Evolutionary conservation across 495 filamentous ascomycete genomes (phyloP), one percentile per base, ranked within the genome.

Genomic region (Cryomyces minteri): DNA sequence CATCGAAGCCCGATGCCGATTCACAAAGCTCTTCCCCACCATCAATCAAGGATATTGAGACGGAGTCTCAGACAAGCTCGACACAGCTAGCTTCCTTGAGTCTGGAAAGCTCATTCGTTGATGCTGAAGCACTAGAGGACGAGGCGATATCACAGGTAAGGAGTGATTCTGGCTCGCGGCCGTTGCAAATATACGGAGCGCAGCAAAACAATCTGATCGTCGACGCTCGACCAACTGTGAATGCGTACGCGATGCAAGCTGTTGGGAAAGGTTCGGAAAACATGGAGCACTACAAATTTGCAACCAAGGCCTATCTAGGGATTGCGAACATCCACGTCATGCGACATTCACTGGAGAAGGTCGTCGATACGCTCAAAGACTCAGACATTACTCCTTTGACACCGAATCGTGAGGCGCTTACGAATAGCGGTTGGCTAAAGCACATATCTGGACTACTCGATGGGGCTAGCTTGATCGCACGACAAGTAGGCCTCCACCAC

Each of bases 251-350:
- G 9, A 99, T 94, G 84, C 87, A 95, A 62, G 84, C 84, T 6
- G 79, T 90, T 51, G 90, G 90, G 2, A 76, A 86, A 53, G 90
- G 90, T 4, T 94, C 86, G 0, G 90, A 99, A 58, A 95, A 95
- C 51, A 94, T 96, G 85, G 87, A 94, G 43, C 83, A 95, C 59
- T 99, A 99, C 60, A 81, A 77, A 43, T 87, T 84, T 54, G 84
- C 84, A 31, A 85, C 83, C 37, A 94, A 94, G 57, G 83, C 80
- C 0, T 95, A 90, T 54, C 70, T 99, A n/a, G 88, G 88, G 40
- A 99, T 99, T 55, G 90, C 93, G 58, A 99, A 99, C 52, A 96
- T 99, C 48, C 90, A 99, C 58, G 88, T 95, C 45, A 99, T 99
- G 90, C 72, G 90, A 47, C 81, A 86, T 42, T 95, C 88, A 3